Evolutionary conservation across 805 yeast species (phyloP), one percentile per base, ranked within the genome.

Genomic region (Lipomyces oligophaga): DNA sequence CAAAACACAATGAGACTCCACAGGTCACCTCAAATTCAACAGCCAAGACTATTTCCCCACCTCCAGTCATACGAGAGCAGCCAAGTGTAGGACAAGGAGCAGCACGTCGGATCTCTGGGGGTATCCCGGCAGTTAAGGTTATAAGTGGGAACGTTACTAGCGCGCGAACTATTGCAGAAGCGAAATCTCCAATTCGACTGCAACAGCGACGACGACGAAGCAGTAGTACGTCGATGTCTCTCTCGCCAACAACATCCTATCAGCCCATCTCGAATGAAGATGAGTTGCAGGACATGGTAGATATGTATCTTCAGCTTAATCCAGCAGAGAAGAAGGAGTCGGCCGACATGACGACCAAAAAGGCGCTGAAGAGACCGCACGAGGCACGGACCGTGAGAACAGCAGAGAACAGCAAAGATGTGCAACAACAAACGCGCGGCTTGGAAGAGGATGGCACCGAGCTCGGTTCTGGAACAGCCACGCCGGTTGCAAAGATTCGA

Each of bases 251-350:
- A 15, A 15, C 18, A 5, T 49, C 54, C 5, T 49, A 54, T n/a
- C 46, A 49, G 20, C 38, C 31, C 19, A 42, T 42, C 36, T 15
- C 49, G 36, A 31, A 34, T 3, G 56, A 52, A 18, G 56, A 49
- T n/a, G 56, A 52, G 28, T 31, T 52, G 42, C 54, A 52, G 42
- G 20, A 41, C 11, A 52, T 52, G 56, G 56, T 52, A 6, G 56
- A 52, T 26, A 22, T n/a, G 19, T 52, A 52, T 32, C 22, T 52
- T 20, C 54, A 47, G 39, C 37, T 52, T 18, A 45, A 45, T 32
- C 21, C 25, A n/a, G 43, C 26, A 7, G 54, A 44, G 18, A 33
- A 36, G 4, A 28, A 16, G 3, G n/a, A n/a, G n/a, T 18, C 25
- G n/a, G 43, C 26, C 11, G 54, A 44, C 20, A 33, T 33, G 4